Base-by-base conservation (phyloP, 2,329 filamentous ascomycete genomes). In the Orbilia ellipsospora region DNA sequence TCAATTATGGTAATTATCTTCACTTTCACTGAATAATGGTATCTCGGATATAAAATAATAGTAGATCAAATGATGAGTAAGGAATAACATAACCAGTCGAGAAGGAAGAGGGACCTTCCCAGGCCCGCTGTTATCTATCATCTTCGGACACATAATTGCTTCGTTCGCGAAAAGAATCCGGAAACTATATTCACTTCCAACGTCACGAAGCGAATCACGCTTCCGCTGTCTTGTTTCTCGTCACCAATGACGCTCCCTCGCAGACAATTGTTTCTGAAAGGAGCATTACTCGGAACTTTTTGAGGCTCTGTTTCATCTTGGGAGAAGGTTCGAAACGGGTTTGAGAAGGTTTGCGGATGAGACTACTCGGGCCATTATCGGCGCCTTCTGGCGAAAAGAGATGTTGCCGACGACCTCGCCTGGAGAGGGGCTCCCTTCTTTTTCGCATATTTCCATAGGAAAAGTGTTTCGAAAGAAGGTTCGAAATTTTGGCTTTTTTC, bases 241-340 rank as follows among this genome's bases (percentile, higher is more conserved):
- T 50, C 62, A 36, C 45, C 54, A 52, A 23, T 75, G 72, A 63
- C 59, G 64, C 52, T 52, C 26, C 31, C 20, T 54, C 13, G 36
- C 12, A 36, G 18, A 26, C 8, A 26, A 45, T 55, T 60, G 59
- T 59, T 64, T 45, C 72, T 75, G 26, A 69, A 75, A 75, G 72
- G 72, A 56, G 72, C 72, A 69, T 74, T 75, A 69, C 60, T 75
- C 72, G 72, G 72, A 75, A 60, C 64, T 15, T 75, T 69, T 52
- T 75, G 54, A 65, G 54, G 61, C 54, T 60, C 45, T 54, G 48
- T 31, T 56, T 55, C 16, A 26, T 40, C 31, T 31, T 31, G 51
- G 15, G 28, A 36, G 51, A 45, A 18, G 16, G 54, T 57, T 48
- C 56, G 31, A 36, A 36, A 36, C 7, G 2, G 28, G 40, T 16